Conservation (phyloP, 192 early-diverging fungal species). For the Backusella tuberculispora region DNA sequence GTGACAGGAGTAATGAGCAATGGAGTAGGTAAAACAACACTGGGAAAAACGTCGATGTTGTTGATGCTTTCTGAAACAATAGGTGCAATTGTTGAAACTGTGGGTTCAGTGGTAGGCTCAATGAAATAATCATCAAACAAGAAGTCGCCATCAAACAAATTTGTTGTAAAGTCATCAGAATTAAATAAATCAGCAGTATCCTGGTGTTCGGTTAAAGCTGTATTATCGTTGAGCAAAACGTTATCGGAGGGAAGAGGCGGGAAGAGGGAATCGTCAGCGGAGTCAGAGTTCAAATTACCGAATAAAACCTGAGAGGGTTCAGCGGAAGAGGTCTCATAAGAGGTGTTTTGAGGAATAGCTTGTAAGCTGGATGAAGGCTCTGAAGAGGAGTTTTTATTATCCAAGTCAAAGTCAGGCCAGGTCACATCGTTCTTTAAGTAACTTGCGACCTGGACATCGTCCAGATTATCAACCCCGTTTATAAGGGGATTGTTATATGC, state of each 20-base stretch:
- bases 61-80: background rate
- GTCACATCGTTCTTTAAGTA: slow-evolving; percentile 7
- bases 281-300: background rate
- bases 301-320: background rate
- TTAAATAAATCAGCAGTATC: background rate
- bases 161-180: slow-evolving; percentile 1
- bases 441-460: background rate
- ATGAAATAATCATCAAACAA: background rate
- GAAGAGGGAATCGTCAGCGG: background rate
- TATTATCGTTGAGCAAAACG: background rate
- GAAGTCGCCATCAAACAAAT: slow-evolving; percentile 9
- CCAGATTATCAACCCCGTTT: background rate
- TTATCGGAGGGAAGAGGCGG: background rate
- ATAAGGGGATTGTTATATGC: background rate
- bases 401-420: background rate
- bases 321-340: background rate
- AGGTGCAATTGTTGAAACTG: background rate
- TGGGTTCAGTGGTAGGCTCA: background rate
- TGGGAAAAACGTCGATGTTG: background rate
- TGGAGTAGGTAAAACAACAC: background rate
- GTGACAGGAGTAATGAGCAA: background rate
- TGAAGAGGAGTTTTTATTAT: background rate
- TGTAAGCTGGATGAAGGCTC: background rate
- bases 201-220: background rate
- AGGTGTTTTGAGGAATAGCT: too few relatives aligned